Conservation (phyloP, 306 rosid species). For the Malus fusca region DNA sequence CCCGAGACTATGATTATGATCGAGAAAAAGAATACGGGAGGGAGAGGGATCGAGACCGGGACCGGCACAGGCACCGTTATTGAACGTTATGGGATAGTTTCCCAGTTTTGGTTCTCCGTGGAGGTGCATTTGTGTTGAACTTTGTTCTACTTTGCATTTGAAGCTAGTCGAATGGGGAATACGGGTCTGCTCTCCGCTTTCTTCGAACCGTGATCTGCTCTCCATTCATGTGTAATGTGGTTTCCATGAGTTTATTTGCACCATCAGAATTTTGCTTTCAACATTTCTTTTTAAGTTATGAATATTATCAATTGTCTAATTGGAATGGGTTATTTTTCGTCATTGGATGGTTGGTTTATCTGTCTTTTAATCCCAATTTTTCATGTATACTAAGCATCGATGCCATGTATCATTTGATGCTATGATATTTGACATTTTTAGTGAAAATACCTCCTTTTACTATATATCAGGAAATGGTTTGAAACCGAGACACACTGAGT, state of each 20-base stretch:
- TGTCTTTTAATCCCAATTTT: background rate
- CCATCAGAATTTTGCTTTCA: background rate
- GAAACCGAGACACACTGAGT: too few relatives aligned
- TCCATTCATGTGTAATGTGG: background rate
- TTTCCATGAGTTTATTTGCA: background rate
- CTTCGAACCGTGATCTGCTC: background rate
- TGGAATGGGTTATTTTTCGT: background rate
- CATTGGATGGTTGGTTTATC: background rate
- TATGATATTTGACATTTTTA: too few relatives aligned
- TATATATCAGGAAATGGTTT: too few relatives aligned
- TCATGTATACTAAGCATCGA: too few relatives aligned
- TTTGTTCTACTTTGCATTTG: background rate
- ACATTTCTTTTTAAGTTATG: background rate
- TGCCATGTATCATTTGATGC: too few relatives aligned
- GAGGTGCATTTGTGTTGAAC: slow-evolving; percentile 4
- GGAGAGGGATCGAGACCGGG: slow-evolving; percentile 29
- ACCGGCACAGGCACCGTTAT: slow-evolving; percentile 49
- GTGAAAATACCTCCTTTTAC: too few relatives aligned
- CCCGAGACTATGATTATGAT: slow-evolving; percentile 50
- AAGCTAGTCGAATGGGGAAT: background rate
- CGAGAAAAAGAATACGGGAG: slow-evolving; percentile 73
- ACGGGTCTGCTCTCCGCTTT: background rate
- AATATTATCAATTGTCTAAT: background rate
- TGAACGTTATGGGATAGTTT: slow-evolving; percentile 23
- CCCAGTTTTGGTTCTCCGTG: slow-evolving; percentile 1